These are phyloP conservation scores for Ascosphaera apis DNA, from an alignment of 2,329 filamentous ascomycete genomes.

Conservation along the genomic window DNA sequence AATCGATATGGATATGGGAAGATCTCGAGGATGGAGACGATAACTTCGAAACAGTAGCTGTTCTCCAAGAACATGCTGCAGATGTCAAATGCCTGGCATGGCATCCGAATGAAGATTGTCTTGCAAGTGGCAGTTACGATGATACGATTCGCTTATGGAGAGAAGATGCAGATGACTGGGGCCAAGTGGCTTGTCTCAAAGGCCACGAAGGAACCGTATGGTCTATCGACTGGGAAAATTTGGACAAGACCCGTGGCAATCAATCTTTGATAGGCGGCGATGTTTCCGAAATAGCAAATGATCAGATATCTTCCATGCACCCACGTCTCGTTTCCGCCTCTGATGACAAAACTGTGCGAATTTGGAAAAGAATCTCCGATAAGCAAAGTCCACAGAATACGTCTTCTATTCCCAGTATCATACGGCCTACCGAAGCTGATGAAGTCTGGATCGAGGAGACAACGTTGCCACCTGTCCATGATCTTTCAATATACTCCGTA, in stretches of 20 bases:
- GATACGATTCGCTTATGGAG: conserved; percentile 74
- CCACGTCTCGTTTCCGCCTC: conserved; percentile 59
- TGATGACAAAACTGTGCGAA: conserved; percentile 53
- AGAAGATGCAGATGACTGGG: conserved; percentile 87
- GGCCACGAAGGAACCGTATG: conserved; percentile 77
- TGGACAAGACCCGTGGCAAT: too few relatives aligned
- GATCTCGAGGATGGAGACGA: conserved; percentile 68
- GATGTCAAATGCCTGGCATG: conserved; percentile 90
- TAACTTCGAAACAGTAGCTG: conserved; percentile 90
- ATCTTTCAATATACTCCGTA: conserved; percentile 61
- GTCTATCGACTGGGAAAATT: conserved; percentile 49
- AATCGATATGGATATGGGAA: conserved; percentile 97
- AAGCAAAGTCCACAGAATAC: conserved; percentile 24
- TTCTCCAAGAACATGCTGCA: conserved; percentile 79
- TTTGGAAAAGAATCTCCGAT: conserved; percentile 41
- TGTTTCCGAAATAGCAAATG: conserved; percentile 5
- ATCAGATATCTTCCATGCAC: conserved; percentile 12
- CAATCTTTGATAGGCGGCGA: too few relatives aligned
- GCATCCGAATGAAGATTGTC: conserved; percentile 59
- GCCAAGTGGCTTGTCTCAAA: conserved; percentile 58
- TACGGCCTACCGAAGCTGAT: conserved; percentile 45
- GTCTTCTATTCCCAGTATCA: conserved; percentile 59
- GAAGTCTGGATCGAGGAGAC: conserved; percentile 69
- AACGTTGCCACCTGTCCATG: conserved; percentile 51
- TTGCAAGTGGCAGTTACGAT: conserved; percentile 86